Evolutionary conservation across 2,329 filamentous ascomycete genomes (phyloP), one percentile per base, ranked within the genome.

Genomic region (Colletotrichum graminicola): DNA sequence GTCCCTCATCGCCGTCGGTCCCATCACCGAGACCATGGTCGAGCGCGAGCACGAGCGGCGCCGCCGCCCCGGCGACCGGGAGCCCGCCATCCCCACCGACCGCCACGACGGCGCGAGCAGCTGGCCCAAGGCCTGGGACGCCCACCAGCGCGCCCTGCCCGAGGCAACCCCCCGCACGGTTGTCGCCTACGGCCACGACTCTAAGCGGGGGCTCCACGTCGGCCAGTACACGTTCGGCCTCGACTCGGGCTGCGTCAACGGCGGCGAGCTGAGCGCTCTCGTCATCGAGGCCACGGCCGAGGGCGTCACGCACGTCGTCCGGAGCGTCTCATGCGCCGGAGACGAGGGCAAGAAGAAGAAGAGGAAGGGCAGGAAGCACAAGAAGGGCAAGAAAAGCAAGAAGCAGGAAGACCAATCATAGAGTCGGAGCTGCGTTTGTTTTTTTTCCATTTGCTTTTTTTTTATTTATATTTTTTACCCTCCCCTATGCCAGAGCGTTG

Each of bases 151-250:
- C 64, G 76, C 77, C 34, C 70, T 78, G 2, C 72, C 70, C 56
- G 73, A 76, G 36, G 59, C 73, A 16, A 75, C 81, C 39, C 84
- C 88, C 12, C 88, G 85, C 51, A 94, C 93, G 0, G 62, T 67
- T 29, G 92, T 97, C 51, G 87, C 97, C 68, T 98, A 97, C 80
- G 95, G 95, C 6, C 95, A 98, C 79, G 94, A 98, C 79, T 89
- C 94, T 29, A 91, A 91, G 76, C 82, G 83, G 3, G 94, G 94
- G 0, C 86, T 97, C 61, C 78, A 76, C 41, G 75, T 85, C 71
- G 76, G 89, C 61, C 85, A 87, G 60, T 97, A 93, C 80, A 93
- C 92, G 5, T 93, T 94, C 77, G 96, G 96, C 0, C 84, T 98
- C 57, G 96, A 98, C 80, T 93, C 92, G 0, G 92, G 91, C 0